Percentiles rank a stretch among this genome's conserved stretches.
These are phyloP conservation scores for Malus sylvestris DNA, from an alignment of 306 rosid genomes.

Conservation along the genomic window DNA sequence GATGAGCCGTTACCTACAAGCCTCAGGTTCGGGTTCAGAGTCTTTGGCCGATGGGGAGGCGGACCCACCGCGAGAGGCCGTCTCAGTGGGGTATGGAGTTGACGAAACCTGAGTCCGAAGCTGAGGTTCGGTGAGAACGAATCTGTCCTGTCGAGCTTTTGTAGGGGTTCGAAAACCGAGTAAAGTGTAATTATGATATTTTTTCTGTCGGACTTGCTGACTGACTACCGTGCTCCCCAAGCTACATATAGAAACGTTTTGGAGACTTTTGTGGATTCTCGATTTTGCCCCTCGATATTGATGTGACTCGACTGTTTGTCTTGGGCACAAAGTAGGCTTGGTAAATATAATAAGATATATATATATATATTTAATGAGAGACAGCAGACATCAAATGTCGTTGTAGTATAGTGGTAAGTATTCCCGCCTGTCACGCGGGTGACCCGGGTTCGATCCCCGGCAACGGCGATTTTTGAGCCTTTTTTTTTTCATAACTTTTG, in stretches of 20 bases:
- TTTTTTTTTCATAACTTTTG: not conserved
- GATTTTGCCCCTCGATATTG: not conserved
- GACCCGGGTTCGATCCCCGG: constrained; percentile 46
- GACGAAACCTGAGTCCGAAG: not conserved
- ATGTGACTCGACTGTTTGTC: not conserved
- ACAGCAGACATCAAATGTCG: not conserved
- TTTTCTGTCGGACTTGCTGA: not conserved
- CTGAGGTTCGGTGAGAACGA: constrained; percentile 21
- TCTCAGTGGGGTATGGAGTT: not conserved
- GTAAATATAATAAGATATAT: not conserved
- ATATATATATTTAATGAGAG: not conserved
- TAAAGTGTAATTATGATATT: constrained; percentile 12
- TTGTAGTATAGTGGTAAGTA: constrained; percentile 43
- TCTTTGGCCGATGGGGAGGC: not conserved
- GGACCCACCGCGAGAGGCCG: not conserved
- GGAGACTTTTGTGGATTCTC: not conserved
- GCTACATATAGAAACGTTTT: constrained; percentile 1
- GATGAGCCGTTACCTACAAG: constrained; percentile 1
- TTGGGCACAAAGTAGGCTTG: too few species aligned
- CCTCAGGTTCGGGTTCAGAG: constrained; percentile 8
- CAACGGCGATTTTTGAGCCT: constrained; percentile 4
- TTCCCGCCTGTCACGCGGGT: constrained; percentile 41
- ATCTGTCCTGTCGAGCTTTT: not conserved
- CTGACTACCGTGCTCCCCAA: constrained; percentile 38
- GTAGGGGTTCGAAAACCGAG: constrained; percentile 34